Conservation (phyloP, 305 asterid species). For the Coffea humblotiana region DNA sequence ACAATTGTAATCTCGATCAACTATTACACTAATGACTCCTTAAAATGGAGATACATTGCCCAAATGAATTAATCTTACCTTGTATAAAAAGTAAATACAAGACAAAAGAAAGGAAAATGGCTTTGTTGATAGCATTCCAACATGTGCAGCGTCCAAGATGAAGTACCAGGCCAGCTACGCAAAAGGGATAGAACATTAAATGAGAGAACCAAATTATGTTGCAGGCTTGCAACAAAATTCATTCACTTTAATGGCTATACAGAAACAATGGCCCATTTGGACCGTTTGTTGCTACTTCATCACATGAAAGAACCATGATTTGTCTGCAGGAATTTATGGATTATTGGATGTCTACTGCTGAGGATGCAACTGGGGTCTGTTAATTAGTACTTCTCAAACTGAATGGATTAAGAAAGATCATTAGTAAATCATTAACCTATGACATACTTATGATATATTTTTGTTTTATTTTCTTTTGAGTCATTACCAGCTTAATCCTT, state of each 20-base stretch:
- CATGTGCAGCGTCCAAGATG: not conserved
- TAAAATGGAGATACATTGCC: too few species aligned
- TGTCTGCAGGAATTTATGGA: conserved; percentile 6
- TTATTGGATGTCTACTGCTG: not conserved
- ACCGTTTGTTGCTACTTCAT: conserved; percentile 2
- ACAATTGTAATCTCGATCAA: too few species aligned
- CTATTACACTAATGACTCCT: too few species aligned
- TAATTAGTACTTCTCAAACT: not conserved
- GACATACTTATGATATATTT: not conserved
- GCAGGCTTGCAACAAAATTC: not conserved
- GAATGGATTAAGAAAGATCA: not conserved
- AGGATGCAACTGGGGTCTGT: conserved; percentile 12
- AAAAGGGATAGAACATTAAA: not conserved
- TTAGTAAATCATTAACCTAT: not conserved
- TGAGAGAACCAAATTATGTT: not conserved
- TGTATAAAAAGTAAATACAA: not conserved
- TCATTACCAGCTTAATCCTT: not conserved
- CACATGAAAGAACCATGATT: conserved; percentile 8
- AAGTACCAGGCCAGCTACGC: not conserved
- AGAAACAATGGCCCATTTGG: not conserved
- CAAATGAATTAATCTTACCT: not conserved
- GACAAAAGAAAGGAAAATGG: not conserved
- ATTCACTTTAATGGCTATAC: not conserved
- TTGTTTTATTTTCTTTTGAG: not conserved
- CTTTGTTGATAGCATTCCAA: not conserved